Evolutionary conservation across 441 rosid genomes (phyloP), one percentile per base, ranked within the genome.

Genomic region (Erodium trifolium): DNA sequence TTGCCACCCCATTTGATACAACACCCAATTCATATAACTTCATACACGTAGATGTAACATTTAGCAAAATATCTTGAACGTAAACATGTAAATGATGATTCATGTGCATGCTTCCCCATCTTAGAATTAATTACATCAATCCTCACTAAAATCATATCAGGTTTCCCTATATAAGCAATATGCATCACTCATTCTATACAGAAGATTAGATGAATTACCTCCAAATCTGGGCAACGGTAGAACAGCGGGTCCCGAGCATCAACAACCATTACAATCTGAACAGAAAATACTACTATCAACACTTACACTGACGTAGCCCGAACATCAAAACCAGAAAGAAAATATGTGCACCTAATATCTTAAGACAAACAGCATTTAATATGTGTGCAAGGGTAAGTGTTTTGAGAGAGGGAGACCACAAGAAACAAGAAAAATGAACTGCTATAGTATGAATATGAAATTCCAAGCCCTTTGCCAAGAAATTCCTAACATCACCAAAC

Each of bases 221-320:
- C 98, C 72, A 93, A 91, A 80, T 93, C 98, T 45, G 93, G 92
- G 73, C 98, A 91, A 37, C 88, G 90, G 69, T 93, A 93, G 77
- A 93, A 93, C 64, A 93, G 73, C 7, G 97, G 97, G 73, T 93
- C 87, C 75, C 97, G 82, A 43, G 96, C 97, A 82, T 91, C 98
- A 81, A 93, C 97, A 67, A 91, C 97, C 97, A 93, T 93, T 69
- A 91, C 98, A 51, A 93, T 82, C 98, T 93, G 87, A 73, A 79
- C 27, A 57, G 37, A 49, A 73, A 51, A 74, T 4, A 72, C 55
- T 34, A 6, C 19, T 9, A 70, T 62, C 69, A 67, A 19, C 18
- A 60, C 51, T 7, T 49, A 66, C 9, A 14, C 17, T n/a, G 37
- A 18, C 5, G 55, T 16, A 60, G 63, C 60, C 17, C 62, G 34